Conservation (phyloP, 768 basidiomycete species). For the Lentinula lateritia region DNA sequence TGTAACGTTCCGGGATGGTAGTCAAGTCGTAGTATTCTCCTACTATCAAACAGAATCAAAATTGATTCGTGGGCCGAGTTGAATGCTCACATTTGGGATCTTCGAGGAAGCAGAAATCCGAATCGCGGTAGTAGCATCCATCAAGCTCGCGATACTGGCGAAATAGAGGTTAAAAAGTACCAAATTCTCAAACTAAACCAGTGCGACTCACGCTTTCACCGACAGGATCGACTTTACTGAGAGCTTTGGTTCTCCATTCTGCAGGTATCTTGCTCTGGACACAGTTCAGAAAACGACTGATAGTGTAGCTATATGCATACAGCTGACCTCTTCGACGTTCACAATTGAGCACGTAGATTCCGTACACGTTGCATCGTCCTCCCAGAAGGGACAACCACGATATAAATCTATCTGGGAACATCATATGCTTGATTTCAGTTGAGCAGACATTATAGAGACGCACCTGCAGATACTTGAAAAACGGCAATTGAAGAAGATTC, state of each 20-base stretch:
- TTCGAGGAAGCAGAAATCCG: slow-evolving; percentile 96
- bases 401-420: slow-evolving; percentile 74
- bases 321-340: slow-evolving; percentile 80
- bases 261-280: slow-evolving; percentile 81
- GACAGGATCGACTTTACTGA: slow-evolving; percentile 72
- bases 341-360: slow-evolving; percentile 90
- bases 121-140: slow-evolving; percentile 90
- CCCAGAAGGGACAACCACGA: slow-evolving; percentile 98
- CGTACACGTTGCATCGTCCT: slow-evolving; percentile 89
- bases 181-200: neutral
- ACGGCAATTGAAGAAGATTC: slow-evolving; percentile 81
- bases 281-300: no score
- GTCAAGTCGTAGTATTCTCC: slow-evolving; percentile 94
- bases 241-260: slow-evolving; percentile 82
- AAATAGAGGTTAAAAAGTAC: neutral
- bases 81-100: slow-evolving; percentile 60
- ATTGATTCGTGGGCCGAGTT: neutral
- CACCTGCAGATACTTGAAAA: slow-evolving; percentile 94
- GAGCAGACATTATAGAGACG: slow-evolving; percentile 10
- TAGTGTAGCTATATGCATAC: neutral
- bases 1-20: slow-evolving; percentile 91
- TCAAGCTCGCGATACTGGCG: slow-evolving; percentile 60
- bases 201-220: slow-evolving; percentile 44
- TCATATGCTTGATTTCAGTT: slow-evolving; percentile 2
- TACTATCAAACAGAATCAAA: slow-evolving; percentile 39